These are phyloP conservation scores for Leccinellum luteum DNA, from an alignment of 768 basidiomycete genomes.

Conservation along the genomic window DNA sequence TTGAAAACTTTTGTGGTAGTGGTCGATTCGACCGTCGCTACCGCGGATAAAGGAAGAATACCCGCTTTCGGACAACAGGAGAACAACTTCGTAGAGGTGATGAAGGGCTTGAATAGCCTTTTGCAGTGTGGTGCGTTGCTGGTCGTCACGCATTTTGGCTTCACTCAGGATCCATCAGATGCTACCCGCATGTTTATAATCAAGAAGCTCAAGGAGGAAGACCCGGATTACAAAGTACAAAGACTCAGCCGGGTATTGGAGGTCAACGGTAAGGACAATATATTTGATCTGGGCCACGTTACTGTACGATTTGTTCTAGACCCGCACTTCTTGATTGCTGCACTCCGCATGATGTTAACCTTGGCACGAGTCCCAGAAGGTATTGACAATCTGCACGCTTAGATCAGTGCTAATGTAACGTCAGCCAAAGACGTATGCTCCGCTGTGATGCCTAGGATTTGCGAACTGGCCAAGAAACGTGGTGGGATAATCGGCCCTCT, in stretches of 20 bases:
- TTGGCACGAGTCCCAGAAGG: slow-evolving; percentile 6
- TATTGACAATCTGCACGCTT: neutral
- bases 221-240: neutral
- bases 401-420: neutral
- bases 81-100: neutral
- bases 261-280: no score
- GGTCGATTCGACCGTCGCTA: neutral
- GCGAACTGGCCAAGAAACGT: slow-evolving; percentile 2
- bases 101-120: neutral
- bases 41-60: neutral
- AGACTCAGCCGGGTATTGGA: no score
- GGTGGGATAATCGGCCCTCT: neutral
- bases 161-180: neutral
- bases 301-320: neutral
- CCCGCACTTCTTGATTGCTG: neutral
- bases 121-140: neutral
- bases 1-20: neutral
- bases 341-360: neutral
- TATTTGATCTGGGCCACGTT: no score
- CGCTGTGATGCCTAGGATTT: slow-evolving; percentile 4
- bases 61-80: neutral
- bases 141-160: neutral
- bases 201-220: neutral
- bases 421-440: neutral
- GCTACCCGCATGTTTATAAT: neutral